These are phyloP conservation scores for Xylariaceae sp. DNA, from an alignment of 2,329 filamentous ascomycete genomes.

Conservation along the genomic window DNA sequence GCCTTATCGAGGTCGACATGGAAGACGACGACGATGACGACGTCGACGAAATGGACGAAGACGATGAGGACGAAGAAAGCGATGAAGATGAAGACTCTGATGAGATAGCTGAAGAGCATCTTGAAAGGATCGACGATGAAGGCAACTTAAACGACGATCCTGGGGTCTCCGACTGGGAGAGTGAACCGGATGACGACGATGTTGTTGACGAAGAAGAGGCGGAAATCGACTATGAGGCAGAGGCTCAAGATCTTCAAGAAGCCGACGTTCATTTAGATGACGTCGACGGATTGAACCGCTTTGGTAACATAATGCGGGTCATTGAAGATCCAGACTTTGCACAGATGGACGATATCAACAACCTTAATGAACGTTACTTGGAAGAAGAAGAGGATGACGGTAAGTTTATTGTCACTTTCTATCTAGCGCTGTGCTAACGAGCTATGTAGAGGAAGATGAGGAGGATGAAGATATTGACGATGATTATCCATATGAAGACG, in stretches of 20 bases:
- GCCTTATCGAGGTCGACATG: constrained; percentile 72
- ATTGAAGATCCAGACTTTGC: constrained; percentile 49
- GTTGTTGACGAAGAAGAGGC: constrained; percentile 53
- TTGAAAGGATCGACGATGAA: constrained; percentile 60
- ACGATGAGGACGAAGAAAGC: constrained; percentile 55
- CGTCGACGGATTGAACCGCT: constrained; percentile 33
- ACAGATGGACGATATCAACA: constrained; percentile 46
- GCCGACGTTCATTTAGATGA: constrained; percentile 45
- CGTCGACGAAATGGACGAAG: constrained; percentile 61
- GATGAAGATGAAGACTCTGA: constrained; percentile 58
- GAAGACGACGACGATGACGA: constrained; percentile 55
- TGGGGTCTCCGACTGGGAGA: constrained; percentile 57
- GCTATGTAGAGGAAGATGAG: constrained; percentile 43
- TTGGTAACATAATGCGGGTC: constrained; percentile 52
- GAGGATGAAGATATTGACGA: constrained; percentile 69
- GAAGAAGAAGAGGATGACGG: constrained; percentile 56
- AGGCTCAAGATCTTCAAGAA: constrained; percentile 51
- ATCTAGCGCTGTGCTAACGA: constrained; percentile 21
- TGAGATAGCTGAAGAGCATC: constrained; percentile 46
- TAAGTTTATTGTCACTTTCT: constrained; percentile 24
- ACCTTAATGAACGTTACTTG: constrained; percentile 48
- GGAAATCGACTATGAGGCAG: constrained; percentile 49
- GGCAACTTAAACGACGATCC: constrained; percentile 56
- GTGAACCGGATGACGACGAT: constrained; percentile 48
- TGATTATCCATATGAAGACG: constrained; percentile 57